Evolutionary conservation across 1,284 basidiomycete genomes (phyloP), one percentile per base, ranked within the genome.

Genomic region (Paramarasmius palmivorus): DNA sequence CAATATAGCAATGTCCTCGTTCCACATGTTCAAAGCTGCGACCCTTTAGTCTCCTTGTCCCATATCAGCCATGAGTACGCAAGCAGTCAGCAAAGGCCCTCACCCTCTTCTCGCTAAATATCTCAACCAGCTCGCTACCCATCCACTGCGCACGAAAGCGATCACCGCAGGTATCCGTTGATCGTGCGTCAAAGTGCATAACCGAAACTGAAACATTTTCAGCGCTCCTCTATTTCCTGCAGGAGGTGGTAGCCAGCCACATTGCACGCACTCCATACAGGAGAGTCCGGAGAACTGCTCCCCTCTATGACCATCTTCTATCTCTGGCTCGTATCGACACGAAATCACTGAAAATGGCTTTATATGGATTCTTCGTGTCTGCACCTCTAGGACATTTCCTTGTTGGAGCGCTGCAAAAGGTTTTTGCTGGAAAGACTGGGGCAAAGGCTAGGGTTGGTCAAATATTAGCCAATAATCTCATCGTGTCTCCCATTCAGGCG

Each of bases 361-460:
- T 89, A 25, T 95, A 93, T 63, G 93, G 93, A 59, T 86, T 90
- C 73, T 78, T 89, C 59, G 78, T 94, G 50, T 92, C 90, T n/a
- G 93, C 92, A 4, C 93, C 93, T 2, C 68, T 95, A 38, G 79
- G 84, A 41, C 93, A 95, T 65, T 71, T 81, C 66, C 82, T 94
- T 57, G 79, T 90, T 35, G 84, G 85, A 49, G 61, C 77, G 26
- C 72, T 95, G 50, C 91, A 93, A 68, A 86, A 80, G 58, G 79
- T 79, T 4, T 94, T 95, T 64, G 82, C 82, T 0, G 92, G 92
- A 37, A 87, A 79, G 69, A 88, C 84, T n/a, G 81, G 84, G 8
- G 69, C 82, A 20, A 72, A 75, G 20, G 86, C 87, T 52, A 88
- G 83, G 70, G 65, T 94, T 57, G 83, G 73, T 17, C 89, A 92